Conservation (phyloP, 768 basidiomycete genomes). For the Brasilioporus rufonigricans region DNA sequence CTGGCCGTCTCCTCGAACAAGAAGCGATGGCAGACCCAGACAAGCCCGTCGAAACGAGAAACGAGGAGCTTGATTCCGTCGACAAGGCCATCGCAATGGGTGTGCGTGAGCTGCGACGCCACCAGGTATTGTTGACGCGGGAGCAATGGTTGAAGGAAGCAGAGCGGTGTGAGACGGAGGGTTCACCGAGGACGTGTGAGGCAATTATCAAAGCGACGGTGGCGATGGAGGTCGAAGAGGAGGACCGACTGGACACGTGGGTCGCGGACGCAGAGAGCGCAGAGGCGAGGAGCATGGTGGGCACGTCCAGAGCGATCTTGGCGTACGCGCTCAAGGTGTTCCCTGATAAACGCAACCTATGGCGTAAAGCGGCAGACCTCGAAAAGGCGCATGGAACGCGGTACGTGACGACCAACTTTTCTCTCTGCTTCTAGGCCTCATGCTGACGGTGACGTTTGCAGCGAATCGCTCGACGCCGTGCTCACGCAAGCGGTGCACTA, state of each 20-base stretch:
- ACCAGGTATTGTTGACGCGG: slow-evolving; percentile 79
- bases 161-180: slow-evolving; percentile 85
- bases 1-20: slow-evolving; percentile 89
- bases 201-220: slow-evolving; percentile 95
- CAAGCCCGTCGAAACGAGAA: slow-evolving; percentile 49
- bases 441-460: slow-evolving; percentile 29
- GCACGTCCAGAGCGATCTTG: slow-evolving; percentile 83
- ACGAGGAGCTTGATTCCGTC: slow-evolving; percentile 68
- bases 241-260: slow-evolving; percentile 90
- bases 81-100: slow-evolving; percentile 89
- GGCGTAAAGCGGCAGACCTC: slow-evolving; percentile 89
- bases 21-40: slow-evolving; percentile 49
- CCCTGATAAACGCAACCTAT: slow-evolving; percentile 81
- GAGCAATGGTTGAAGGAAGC: slow-evolving; percentile 98
- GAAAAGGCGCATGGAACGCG: slow-evolving; percentile 88
- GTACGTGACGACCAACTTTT: too few relatives aligned
- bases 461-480: slow-evolving; percentile 79
- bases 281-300: slow-evolving; percentile 68
- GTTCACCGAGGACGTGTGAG: slow-evolving; percentile 82
- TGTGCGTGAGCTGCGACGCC: slow-evolving; percentile 72
- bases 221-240: slow-evolving; percentile 92
- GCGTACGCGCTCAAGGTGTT: slow-evolving; percentile 91
- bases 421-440: too few relatives aligned
- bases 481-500: slow-evolving; percentile 81
- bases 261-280: slow-evolving; percentile 86